Conservation (phyloP, 2,329 filamentous ascomycete species). For the Paramyrothecium roridum region DNA sequence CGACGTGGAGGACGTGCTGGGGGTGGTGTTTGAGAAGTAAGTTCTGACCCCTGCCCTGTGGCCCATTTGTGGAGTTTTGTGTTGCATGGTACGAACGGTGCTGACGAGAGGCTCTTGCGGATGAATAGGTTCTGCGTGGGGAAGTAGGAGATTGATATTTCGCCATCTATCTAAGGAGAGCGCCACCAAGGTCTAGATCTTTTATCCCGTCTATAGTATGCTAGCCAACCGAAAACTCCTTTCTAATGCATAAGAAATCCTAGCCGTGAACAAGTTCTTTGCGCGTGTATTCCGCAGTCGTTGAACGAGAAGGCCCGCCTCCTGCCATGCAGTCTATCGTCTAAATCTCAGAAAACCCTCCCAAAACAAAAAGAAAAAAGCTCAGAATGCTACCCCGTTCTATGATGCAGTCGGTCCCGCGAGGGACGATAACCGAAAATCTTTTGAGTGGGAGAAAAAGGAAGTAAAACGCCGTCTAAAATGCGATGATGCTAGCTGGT, state of each 20-base stretch:
- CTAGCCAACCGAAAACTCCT: constrained; percentile 7
- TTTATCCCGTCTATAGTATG: background rate
- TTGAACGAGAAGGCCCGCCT: constrained; percentile 1
- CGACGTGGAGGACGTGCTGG: constrained; percentile 92
- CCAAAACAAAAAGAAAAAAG: background rate
- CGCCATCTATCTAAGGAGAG: background rate
- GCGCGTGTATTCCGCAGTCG: constrained; percentile 3
- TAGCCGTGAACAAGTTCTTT: constrained; percentile 3
- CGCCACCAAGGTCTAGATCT: background rate
- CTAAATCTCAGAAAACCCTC: background rate
- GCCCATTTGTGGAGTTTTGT: background rate
- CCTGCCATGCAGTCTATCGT: background rate
- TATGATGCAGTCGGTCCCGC: background rate
- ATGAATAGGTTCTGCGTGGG: constrained; percentile 46
- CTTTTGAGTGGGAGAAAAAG: background rate
- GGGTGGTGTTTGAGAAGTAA: constrained; percentile 97
- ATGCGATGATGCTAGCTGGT: constrained; percentile 1
- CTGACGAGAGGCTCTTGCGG: constrained; percentile 5
- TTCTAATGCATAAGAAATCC: constrained; percentile 9
- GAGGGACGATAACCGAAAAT: background rate
- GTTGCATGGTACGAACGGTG: background rate
- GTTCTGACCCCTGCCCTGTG: constrained; percentile 27
- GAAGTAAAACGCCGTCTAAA: constrained; percentile 10
- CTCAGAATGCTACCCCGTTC: background rate
- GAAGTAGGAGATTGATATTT: constrained; percentile 25